Percentiles rank a stretch among this genome's conserved stretches.
phyloP scores from a whole-genome alignment of 345 rosid species.

The Murraya paniculata region DNA sequence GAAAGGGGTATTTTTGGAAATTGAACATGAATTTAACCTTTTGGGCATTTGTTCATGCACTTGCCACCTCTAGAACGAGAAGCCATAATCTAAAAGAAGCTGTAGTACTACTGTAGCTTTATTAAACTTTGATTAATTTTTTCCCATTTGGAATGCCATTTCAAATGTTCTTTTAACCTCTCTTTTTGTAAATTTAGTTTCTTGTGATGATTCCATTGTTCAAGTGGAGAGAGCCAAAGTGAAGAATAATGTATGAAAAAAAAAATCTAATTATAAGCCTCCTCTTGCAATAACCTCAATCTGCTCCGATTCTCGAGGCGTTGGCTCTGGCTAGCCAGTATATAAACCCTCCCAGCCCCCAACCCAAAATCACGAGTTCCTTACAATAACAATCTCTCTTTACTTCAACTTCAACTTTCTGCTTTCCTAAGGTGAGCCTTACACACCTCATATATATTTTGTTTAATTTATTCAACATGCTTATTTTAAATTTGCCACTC shows the following conservation, averaged over 20 bases:
- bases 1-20: slow-evolving; percentile 7
- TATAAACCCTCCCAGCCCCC: slow-evolving; percentile 29
- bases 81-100: slow-evolving; percentile 16
- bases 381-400: neutral
- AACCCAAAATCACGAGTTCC: slow-evolving; percentile 21
- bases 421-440: slow-evolving; percentile 7
- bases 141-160: slow-evolving; percentile 27
- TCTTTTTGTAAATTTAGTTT: slow-evolving; percentile 24
- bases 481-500: neutral
- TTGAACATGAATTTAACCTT: neutral
- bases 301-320: slow-evolving; percentile 32
- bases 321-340: slow-evolving; percentile 9
- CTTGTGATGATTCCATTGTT: slow-evolving; percentile 28
- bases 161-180: slow-evolving; percentile 20
- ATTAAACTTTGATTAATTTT: slow-evolving; percentile 12
- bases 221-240: slow-evolving; percentile 29
- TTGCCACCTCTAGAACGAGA: slow-evolving; percentile 19
- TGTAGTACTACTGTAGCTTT: slow-evolving; percentile 21
- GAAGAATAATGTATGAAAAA: slow-evolving; percentile 29
- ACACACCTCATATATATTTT: neutral
- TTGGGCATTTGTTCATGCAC: slow-evolving; percentile 1
- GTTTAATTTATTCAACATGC: neutral
- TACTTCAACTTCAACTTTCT: neutral
- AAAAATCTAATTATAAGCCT: slow-evolving; percentile 24
- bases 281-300: slow-evolving; percentile 21